Conservation (phyloP, 148 eudicot genomes). For the Rhododendron henanense region DNA sequence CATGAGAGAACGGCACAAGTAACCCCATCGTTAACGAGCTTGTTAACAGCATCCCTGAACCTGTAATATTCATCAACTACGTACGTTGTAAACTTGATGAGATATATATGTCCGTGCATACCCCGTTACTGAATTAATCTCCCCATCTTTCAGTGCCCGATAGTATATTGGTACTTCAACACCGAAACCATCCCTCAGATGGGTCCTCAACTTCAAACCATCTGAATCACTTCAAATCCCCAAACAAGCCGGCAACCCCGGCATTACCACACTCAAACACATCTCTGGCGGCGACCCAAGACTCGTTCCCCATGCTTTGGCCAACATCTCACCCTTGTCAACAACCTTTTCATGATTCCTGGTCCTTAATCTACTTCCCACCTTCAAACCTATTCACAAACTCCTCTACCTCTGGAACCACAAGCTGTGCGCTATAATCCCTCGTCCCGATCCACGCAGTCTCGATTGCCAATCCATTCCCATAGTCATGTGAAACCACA, state of each 20-base stretch:
- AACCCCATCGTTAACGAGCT: constrained; percentile 58
- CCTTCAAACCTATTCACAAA: constrained; percentile 77
- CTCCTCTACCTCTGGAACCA: constrained; percentile 69
- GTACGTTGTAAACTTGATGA: constrained; percentile 69
- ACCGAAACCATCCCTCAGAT: too few relatives aligned
- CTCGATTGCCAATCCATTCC: constrained; percentile 75
- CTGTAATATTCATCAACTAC: constrained; percentile 53
- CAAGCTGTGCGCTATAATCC: constrained; percentile 83
- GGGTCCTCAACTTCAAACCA: too few relatives aligned
- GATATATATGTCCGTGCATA: constrained; percentile 81
- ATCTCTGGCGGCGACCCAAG: constrained; percentile 74
- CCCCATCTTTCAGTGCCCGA: constrained; percentile 56
- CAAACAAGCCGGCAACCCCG: too few relatives aligned
- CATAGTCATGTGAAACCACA: constrained; percentile 85
- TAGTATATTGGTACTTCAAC: constrained; percentile 87
- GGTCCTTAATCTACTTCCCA: constrained; percentile 71
- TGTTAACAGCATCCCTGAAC: constrained; percentile 74
- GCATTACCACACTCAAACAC: too few relatives aligned
- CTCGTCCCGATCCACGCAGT: constrained; percentile 91
- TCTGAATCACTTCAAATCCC: too few relatives aligned
- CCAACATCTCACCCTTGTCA: constrained; percentile 85
- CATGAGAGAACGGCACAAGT: constrained; percentile 45
- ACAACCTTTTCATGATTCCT: constrained; percentile 75
- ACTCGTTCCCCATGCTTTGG: constrained; percentile 69
- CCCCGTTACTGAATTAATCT: constrained; percentile 53